phyloP scores from a whole-genome alignment of 2,329 filamentous ascomycete genomes.

The Fusarium austroafricanum region DNA sequence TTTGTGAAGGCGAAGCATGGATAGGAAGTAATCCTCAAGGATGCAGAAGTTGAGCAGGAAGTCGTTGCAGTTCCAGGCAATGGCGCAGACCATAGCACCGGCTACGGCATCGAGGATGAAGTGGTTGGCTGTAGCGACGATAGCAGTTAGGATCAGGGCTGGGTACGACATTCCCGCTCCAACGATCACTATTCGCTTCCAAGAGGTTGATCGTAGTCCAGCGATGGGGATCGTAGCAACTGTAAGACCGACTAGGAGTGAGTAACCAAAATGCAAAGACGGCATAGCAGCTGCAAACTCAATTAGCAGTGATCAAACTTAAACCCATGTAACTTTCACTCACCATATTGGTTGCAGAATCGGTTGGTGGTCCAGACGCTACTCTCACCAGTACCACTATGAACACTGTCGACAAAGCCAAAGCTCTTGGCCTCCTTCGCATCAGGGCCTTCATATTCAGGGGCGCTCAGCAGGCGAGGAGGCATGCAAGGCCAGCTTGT shows the following conservation, averaged over 20 bases:
- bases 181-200: constrained; percentile 60
- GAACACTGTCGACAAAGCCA: constrained; percentile 72
- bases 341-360: constrained; percentile 81
- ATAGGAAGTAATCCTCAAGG: constrained; percentile 76
- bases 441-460: constrained; percentile 64
- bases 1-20: constrained; percentile 72
- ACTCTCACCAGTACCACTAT: constrained; percentile 61
- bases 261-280: constrained; percentile 80
- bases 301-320: constrained; percentile 13
- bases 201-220: constrained; percentile 62
- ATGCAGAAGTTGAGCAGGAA: constrained; percentile 71
- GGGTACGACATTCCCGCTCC: constrained; percentile 72
- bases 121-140: constrained; percentile 79
- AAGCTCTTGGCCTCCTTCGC: constrained; percentile 70
- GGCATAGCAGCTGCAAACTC: constrained; percentile 74
- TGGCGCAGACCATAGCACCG: constrained; percentile 71
- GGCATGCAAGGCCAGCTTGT: constrained; percentile 74
- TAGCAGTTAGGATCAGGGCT: constrained; percentile 71
- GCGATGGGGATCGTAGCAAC: constrained; percentile 73
- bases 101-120: constrained; percentile 78
- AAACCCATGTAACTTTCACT: constrained; percentile 55
- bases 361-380: constrained; percentile 69
- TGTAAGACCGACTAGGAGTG: constrained; percentile 77
- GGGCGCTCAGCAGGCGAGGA: constrained; percentile 68
- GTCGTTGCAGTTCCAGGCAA: constrained; percentile 70